These are phyloP conservation scores for Aurinia saxatilis DNA, from an alignment of 345 rosid species.

Conservation along the genomic window DNA sequence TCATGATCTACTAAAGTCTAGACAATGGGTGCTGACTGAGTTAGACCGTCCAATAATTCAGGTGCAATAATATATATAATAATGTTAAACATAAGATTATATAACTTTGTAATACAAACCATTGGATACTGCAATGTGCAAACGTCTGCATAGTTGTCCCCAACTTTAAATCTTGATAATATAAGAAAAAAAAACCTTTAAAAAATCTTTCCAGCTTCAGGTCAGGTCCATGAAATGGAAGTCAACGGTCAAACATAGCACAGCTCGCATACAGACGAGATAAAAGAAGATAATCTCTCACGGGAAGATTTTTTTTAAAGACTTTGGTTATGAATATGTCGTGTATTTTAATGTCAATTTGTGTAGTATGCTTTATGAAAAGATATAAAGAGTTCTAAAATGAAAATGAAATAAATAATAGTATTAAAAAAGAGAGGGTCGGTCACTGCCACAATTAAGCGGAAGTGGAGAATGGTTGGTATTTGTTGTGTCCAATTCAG, in stretches of 20 bases:
- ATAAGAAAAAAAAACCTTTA: neutral
- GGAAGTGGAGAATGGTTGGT: slow-evolving; percentile 32
- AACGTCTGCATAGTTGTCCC: slow-evolving; percentile 19
- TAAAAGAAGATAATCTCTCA: slow-evolving; percentile 11
- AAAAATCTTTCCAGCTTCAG: slow-evolving; percentile 9
- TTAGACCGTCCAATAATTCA: slow-evolving; percentile 26
- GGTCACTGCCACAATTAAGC: slow-evolving; percentile 28
- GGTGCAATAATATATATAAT: slow-evolving; percentile 1
- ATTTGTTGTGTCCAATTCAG: slow-evolving; percentile 27
- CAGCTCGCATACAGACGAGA: slow-evolving; percentile 25
- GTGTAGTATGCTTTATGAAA: slow-evolving; percentile 21
- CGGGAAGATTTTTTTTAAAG: slow-evolving; percentile 13
- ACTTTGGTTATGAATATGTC: slow-evolving; percentile 14
- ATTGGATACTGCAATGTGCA: slow-evolving; percentile 11
- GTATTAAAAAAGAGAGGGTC: slow-evolving; percentile 18
- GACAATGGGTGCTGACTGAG: slow-evolving; percentile 13
- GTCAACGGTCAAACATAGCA: slow-evolving; percentile 26
- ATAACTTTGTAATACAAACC: neutral
- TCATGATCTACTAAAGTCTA: neutral
- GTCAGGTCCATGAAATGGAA: slow-evolving; percentile 15
- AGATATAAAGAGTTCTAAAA: slow-evolving; percentile 1
- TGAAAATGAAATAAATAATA: neutral
- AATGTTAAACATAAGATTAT: neutral
- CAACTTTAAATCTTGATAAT: slow-evolving; percentile 18
- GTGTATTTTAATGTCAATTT: slow-evolving; percentile 25